phyloP scores from a whole-genome alignment of 139 green algal genomes.

The Chlorella sp. region DNA sequence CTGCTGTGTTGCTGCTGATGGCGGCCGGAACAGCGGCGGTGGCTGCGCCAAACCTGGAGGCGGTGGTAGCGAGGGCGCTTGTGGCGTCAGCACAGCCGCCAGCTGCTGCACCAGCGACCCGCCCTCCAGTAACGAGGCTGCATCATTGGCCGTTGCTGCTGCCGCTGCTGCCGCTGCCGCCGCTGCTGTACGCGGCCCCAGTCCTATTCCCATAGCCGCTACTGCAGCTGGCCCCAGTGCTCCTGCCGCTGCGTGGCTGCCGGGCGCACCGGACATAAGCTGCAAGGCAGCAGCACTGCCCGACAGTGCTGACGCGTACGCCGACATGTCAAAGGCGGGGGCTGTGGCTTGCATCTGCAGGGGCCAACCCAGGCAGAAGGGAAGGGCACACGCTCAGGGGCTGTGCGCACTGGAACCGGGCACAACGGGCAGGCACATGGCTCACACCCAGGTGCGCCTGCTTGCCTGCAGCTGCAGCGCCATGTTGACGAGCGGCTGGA shows the following conservation, averaged over 20 bases:
- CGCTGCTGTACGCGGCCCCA: too few species aligned
- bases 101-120: too few species aligned
- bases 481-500: slow-evolving; percentile 39
- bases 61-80: too few species aligned
- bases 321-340: neutral
- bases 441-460: neutral
- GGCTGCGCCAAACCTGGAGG: neutral
- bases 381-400: too few species aligned
- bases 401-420: too few species aligned
- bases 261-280: too few species aligned
- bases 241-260: neutral
- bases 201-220: too few species aligned
- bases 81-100: too few species aligned
- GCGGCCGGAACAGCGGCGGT: neutral
- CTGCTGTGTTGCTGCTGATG: neutral
- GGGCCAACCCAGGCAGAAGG: too few species aligned
- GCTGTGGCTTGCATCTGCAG: neutral
- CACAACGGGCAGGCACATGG: neutral
- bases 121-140: neutral
- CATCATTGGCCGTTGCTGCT: neutral
- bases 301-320: too few species aligned
- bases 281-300: too few species aligned
- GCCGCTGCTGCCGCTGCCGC: neutral
- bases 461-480: slow-evolving; percentile 11
- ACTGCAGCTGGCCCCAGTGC: neutral